Evolutionary conservation across 345 rosid species (phyloP), one percentile per base, ranked within the genome.

Genomic region (Acer negundo): DNA sequence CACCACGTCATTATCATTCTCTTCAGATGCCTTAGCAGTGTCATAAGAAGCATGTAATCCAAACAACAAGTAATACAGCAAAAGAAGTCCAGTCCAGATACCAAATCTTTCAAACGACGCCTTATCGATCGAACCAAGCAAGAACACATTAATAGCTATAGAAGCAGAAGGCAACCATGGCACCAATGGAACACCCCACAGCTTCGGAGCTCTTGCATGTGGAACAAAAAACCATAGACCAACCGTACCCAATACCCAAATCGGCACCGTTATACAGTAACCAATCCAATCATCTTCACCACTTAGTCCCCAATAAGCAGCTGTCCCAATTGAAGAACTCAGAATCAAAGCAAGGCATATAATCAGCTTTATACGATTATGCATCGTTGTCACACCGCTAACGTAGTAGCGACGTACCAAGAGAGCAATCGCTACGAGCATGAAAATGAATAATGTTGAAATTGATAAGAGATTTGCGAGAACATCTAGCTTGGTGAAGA

Each of bases 171-270:
- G 98, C 58, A 95, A 19, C 95, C 95, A 93, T 6, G 98, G 98
- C 4, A 95, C 97, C 63, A 93, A 75, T 0, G 98, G 98, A 53
- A 89, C 97, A 2, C 98, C 98, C 98, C 98, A 95, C 7, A 89
- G 47, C 38, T 84, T 90, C 1, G 98, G 97, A 1, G 81, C 74
- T 75, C 91, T 88, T n/a, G 93, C 92, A 4, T 89, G 90, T 3
- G 94, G 94, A 6, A 95, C 90, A 61, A 87, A 75, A 56, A 89
- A 13, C 19, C 31, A 44, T 64, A 94, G 78, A 3, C 69, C 85
- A 22, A 77, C 7, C 0, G 95, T 94, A 2, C 83, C 80, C 47
- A 90, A 46, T 44, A 92, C 70, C 95, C 98, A 94, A 55, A 88
- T 72, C 26, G 94, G 92, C 23, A 79, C 78, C 0, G 92, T 88